Evolutionary conservation across 2,329 filamentous ascomycete genomes (phyloP), one percentile per base, ranked within the genome.

Genomic region (Trichoderma gracile): DNA sequence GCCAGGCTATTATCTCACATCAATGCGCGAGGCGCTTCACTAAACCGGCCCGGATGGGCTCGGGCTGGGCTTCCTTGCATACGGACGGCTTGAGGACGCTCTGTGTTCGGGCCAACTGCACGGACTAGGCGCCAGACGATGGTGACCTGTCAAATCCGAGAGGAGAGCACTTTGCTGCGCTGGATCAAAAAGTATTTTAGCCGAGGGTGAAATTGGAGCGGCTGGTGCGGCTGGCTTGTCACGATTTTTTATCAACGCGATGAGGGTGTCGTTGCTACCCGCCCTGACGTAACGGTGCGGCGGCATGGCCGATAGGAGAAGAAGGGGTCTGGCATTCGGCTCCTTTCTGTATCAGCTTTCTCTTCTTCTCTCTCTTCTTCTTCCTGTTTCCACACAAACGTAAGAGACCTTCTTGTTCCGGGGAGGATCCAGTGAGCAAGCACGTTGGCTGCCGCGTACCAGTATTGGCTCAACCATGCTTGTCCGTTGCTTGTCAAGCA

Each of bases 191-290:
- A 50, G 50, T 38, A 56, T 55, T 56, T 63, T 62, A 62, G 59
- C 59, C 57, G 46, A 43, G 30, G 49, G 49, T 23, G 49, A 38
- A 38, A 45, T 54, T 61, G 59, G 49, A 25, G 59, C 59, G 40
- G 59, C 59, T 38, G 59, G 59, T 62, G 59, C 49, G 59, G 59
- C 59, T 62, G 59, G 59, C 49, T 47, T 47, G 60, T 49, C 60
- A 21, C n/a, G 50, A 49, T 33, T 15, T 43, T 52, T 21, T 42
- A 46, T 59, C 27, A 14, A 59, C 14, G 15, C 1, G 25, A 21
- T 49, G 60, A 63, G 21, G 42, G 27, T 55, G 60, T 54, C 50
- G 43, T 63, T 25, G 25, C 47, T 55, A 55, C 50, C 47, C 38
- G 42, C 38, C 50, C 50, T 55, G 52, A 63, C 50, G 60, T 54